A percentile compares a stretch with the other conserved stretches of the same genome.
Conservation (phyloP, 225 moss, liverwort and hornwort genomes). For the Straminergon stramineum region DNA sequence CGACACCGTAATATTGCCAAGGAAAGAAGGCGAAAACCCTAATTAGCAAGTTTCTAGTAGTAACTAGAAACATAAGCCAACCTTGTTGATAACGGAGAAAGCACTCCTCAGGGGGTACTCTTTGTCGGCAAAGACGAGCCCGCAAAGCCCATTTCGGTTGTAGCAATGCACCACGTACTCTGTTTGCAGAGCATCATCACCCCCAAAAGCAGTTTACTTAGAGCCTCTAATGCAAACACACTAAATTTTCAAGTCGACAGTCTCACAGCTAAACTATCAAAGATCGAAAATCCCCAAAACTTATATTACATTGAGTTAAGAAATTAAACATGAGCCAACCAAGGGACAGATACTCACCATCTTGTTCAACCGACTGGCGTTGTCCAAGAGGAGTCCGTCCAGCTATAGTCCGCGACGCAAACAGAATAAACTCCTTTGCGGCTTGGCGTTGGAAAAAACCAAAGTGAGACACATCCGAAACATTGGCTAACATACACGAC, state of each 20-base stretch:
- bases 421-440: slow-evolving; percentile 92
- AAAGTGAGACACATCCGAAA: slow-evolving; percentile 90
- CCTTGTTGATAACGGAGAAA: slow-evolving; percentile 97
- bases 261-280: background rate
- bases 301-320: background rate
- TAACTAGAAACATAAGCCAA: slow-evolving; percentile 1
- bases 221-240: background rate
- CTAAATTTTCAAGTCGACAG: background rate
- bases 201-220: background rate
- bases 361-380: slow-evolving; percentile 96
- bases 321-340: background rate
- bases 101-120: slow-evolving; percentile 93
- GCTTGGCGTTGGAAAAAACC: slow-evolving; percentile 83
- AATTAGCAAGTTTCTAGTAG: background rate
- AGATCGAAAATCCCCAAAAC: background rate
- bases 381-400: slow-evolving; percentile 86
- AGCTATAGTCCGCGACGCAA: slow-evolving; percentile 88
- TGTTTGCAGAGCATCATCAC: slow-evolving; percentile 18
- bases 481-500: slow-evolving; percentile 74
- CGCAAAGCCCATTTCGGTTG: slow-evolving; percentile 88
- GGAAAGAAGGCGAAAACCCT: background rate
- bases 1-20: background rate
- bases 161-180: slow-evolving; percentile 99
- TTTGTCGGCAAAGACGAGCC: slow-evolving; percentile 84
- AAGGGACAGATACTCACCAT: slow-evolving; percentile 40